These are phyloP conservation scores for Syncephalis fuscata DNA, from an alignment of 371 early-diverging fungal genomes.

Conservation along the genomic window DNA sequence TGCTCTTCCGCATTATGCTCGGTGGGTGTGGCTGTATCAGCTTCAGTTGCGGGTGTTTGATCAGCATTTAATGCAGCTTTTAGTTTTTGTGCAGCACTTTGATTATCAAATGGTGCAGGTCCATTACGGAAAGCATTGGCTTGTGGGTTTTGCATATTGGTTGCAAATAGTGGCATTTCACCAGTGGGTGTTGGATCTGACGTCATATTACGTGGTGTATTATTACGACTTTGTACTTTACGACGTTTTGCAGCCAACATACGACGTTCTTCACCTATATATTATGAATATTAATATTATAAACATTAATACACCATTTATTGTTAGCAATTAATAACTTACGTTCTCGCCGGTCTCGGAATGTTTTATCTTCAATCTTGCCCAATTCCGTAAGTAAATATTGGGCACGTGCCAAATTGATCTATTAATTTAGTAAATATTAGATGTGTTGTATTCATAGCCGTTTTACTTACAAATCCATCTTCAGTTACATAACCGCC, in stretches of 20 bases:
- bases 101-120: background rate
- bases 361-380: slow-evolving; percentile 69
- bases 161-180: background rate
- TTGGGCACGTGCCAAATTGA: slow-evolving; percentile 56
- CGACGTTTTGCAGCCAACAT: background rate
- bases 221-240: background rate
- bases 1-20: no score
- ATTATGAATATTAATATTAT: background rate
- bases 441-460: background rate
- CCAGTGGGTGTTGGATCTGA: background rate
- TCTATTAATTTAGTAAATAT: background rate
- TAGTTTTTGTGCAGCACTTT: slow-evolving; percentile 2
- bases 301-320: background rate
- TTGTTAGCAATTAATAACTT: background rate
- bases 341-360: slow-evolving; percentile 43
- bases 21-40: slow-evolving; percentile 4
- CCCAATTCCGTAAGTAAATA: slow-evolving; percentile 66
- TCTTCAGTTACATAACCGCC: slow-evolving; percentile 78
- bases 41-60: slow-evolving; percentile 1
- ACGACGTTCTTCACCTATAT: background rate
- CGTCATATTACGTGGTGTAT: background rate
- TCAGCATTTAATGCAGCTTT: background rate
- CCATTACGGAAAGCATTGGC: background rate
- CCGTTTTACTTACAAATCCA: slow-evolving; percentile 32
- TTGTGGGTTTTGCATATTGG: background rate